Base-by-base conservation (phyloP, 2,329 filamentous ascomycete species). In the Fusarium subtropicale region DNA sequence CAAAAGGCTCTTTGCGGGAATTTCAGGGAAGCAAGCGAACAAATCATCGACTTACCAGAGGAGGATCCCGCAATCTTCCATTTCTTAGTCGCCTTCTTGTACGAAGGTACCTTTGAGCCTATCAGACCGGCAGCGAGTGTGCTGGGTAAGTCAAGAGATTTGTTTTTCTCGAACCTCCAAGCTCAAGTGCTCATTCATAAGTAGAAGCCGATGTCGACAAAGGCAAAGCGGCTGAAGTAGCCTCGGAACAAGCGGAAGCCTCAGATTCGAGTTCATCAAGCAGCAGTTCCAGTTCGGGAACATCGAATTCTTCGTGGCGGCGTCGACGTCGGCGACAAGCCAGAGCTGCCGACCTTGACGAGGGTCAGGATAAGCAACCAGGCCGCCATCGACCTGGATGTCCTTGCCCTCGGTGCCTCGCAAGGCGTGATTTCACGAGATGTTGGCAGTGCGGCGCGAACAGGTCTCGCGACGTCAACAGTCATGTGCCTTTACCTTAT, bases 41-140 rank as follows among this genome's bases (percentile, higher is more conserved):
- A 85, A 64, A 79, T 79, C 16, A 80, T 87, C 53, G 79, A 84
- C 68, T 75, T 87, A 2, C 84, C 83, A 0, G 84, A 86, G 60
- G 84, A 86, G 62, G 80, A 85, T 65, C 83, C 84, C 5, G 80
- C 81, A 56, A 80, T 84, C 47, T 86, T 87, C 64, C 82, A 84
- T 60, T 85, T 85, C 64, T 74, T 86, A 42, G 76, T 87, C 36
- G 82, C 83, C n/a, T 86, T 81, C 52, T 74, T 86, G 15, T 86
- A 85, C 66, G 83, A 86, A 66, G 80, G 78, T 22, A 80, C 75
- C 56, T 85, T 82, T 66, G 76, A 80, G 5, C 84, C 84, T 36
- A 82, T 84, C 58, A 81, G 76, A 64, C 76, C 83, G n/a, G 76
- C 79, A 34, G 77, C 82, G 5, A 78, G 79, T 28, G 82, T 78